Percentiles rank a stretch among this genome's conserved stretches.
Evolutionary conservation across 768 basidiomycete genomes (phyloP).

Genomic region (Goffeauzyma gilvescens): DNA sequence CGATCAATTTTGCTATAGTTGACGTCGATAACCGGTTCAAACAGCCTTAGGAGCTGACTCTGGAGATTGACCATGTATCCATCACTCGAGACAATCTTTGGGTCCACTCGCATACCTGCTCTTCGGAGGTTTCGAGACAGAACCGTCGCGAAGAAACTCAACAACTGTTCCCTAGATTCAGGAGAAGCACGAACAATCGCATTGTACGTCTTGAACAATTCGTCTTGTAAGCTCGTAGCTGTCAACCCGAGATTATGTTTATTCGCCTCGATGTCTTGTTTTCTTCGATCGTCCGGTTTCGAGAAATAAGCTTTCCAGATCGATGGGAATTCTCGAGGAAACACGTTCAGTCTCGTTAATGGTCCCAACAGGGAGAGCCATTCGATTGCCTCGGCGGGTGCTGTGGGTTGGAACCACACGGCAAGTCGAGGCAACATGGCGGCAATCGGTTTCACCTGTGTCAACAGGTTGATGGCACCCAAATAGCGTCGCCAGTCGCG

Average conservation of each 20-base stretch:
- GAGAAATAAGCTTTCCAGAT: constrained; percentile 68
- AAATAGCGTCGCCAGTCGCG: constrained; percentile 62
- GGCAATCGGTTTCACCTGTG: constrained; percentile 66
- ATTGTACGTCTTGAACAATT: constrained; percentile 75
- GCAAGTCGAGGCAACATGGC: constrained; percentile 37
- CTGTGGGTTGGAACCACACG: constrained; percentile 24
- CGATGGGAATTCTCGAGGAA: constrained; percentile 68
- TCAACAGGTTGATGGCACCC: constrained; percentile 59
- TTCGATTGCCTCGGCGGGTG: constrained; percentile 35
- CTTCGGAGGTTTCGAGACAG: constrained; percentile 62
- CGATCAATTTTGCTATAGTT: constrained; percentile 75
- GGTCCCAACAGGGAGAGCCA: constrained; percentile 52
- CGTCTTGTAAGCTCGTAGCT: constrained; percentile 47
- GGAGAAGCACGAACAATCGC: constrained; percentile 66
- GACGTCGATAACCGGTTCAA: constrained; percentile 88
- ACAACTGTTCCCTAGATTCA: constrained; percentile 56
- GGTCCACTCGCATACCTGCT: constrained; percentile 80
- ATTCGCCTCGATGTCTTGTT: constrained; percentile 60
- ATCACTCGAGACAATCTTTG: constrained; percentile 67
- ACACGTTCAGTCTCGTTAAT: constrained; percentile 62
- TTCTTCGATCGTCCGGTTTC: constrained; percentile 55
- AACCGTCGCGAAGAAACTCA: constrained; percentile 61
- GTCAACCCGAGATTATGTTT: constrained; percentile 71
- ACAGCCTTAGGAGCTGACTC: constrained; percentile 59
- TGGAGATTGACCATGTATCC: constrained; percentile 85